These are phyloP conservation scores for Lecanicillium sp. DNA, from an alignment of 2,329 filamentous ascomycete genomes.

Conservation along the genomic window DNA sequence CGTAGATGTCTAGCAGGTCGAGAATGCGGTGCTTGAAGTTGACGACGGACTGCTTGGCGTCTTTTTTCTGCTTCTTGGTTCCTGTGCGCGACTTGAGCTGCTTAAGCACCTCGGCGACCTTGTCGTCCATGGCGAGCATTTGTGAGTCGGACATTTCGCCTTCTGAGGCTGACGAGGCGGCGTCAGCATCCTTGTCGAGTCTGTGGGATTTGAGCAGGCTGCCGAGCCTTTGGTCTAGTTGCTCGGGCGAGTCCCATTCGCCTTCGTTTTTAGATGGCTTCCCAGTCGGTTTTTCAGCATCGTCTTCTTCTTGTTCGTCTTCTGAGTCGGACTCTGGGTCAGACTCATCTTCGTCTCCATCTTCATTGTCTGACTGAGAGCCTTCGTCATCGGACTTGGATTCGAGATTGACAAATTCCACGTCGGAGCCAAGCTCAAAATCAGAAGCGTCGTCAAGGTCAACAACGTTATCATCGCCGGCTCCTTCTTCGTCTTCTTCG, in stretches of 20 bases:
- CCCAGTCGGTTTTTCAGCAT: conserved; percentile 29
- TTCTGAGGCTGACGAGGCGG: conserved; percentile 51
- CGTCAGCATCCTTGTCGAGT: conserved; percentile 49
- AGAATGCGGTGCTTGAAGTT: conserved; percentile 94
- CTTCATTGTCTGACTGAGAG: conserved; percentile 31
- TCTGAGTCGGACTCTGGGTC: conserved; percentile 38
- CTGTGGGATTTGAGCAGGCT: conserved; percentile 67
- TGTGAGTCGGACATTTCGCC: conserved; percentile 91
- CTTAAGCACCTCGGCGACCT: conserved; percentile 78
- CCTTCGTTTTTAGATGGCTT: conserved; percentile 29
- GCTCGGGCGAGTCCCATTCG: conserved; percentile 35
- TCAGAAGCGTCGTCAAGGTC: conserved; percentile 31
- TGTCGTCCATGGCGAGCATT: conserved; percentile 82
- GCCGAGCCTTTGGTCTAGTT: conserved; percentile 67
- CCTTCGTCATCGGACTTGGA: conserved; percentile 34
- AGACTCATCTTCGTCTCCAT: conserved; percentile 29
- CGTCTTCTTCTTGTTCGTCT: conserved; percentile 32
- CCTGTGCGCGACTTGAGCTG: conserved; percentile 55
- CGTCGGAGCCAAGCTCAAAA: conserved; percentile 40
- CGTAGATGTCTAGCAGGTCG: conserved; percentile 77
- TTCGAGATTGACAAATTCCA: conserved; percentile 37
- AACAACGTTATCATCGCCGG: conserved; percentile 24
- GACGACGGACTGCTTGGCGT: conserved; percentile 80
- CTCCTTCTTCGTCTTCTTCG: conserved; percentile 25
- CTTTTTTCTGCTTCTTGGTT: conserved; percentile 77